These are phyloP conservation scores for Nakazawaea pomicola DNA, from an alignment of 805 yeast species.

Conservation along the genomic window DNA sequence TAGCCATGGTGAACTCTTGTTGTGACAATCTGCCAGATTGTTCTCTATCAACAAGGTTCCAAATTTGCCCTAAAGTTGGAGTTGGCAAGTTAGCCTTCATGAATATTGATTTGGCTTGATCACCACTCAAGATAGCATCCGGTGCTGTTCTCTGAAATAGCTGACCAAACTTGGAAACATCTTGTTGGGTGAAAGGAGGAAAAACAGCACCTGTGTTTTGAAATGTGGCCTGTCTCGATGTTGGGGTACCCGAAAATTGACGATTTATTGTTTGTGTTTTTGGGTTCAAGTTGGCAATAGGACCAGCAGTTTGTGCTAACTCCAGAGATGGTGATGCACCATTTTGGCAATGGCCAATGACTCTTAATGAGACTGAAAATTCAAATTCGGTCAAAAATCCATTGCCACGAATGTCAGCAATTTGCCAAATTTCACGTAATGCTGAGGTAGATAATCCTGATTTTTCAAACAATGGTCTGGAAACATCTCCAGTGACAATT, in stretches of 20 bases:
- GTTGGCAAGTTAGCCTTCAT: constrained; percentile 84
- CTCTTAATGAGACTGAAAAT: constrained; percentile 81
- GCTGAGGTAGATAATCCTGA: constrained; percentile 75
- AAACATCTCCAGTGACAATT: constrained; percentile 81
- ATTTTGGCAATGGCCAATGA: constrained; percentile 81
- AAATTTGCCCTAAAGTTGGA: constrained; percentile 72
- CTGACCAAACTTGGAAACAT: constrained; percentile 59
- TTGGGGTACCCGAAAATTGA: constrained; percentile 14
- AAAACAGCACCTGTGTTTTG: constrained; percentile 25
- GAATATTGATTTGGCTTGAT: constrained; percentile 80
- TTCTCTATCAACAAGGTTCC: constrained; percentile 81
- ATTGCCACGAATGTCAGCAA: constrained; percentile 83
- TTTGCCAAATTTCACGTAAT: constrained; percentile 90
- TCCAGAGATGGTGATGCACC: constrained; percentile 55
- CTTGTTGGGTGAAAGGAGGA: constrained; percentile 52
- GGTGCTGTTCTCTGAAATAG: constrained; percentile 69
- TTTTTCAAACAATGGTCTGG: constrained; percentile 77
- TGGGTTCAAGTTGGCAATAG: constrained; percentile 55
- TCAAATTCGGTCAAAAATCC: constrained; percentile 81
- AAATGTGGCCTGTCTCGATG: constrained; percentile 22
- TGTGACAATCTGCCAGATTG: constrained; percentile 68
- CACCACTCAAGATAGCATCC: constrained; percentile 59
- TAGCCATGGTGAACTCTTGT: constrained; percentile 82
- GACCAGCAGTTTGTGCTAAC: constrained; percentile 55
- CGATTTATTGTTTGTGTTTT: constrained; percentile 1